phyloP scores from a whole-genome alignment of 495 filamentous ascomycete species.

The Penicillium goetzii region DNA sequence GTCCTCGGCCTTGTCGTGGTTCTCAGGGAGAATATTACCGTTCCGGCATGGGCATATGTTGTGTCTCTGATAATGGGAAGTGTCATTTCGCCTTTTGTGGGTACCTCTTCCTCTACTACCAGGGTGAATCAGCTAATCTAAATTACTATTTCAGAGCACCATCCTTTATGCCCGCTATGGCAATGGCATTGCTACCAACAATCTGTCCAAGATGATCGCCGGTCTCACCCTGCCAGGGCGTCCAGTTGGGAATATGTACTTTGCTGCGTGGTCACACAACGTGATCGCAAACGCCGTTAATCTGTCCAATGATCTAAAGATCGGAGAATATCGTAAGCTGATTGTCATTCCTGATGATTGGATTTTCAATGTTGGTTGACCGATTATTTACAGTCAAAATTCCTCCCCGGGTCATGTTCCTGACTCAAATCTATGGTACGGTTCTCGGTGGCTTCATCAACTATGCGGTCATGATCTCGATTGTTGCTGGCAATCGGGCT shows the following conservation, averaged over 20 bases:
- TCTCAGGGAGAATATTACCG: constrained; percentile 51
- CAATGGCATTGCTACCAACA: constrained; percentile 43
- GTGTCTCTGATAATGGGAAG: constrained; percentile 42
- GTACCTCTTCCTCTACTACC: neutral
- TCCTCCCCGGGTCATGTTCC: constrained; percentile 49
- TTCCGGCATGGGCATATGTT: constrained; percentile 61
- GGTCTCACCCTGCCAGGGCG: constrained; percentile 47
- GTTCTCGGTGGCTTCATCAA: constrained; percentile 52
- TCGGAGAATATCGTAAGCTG: constrained; percentile 42
- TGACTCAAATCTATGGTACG: constrained; percentile 48
- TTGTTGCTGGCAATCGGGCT: constrained; percentile 39
- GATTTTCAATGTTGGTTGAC: neutral
- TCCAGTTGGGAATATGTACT: constrained; percentile 51
- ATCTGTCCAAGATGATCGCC: constrained; percentile 45
- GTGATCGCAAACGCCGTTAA: constrained; percentile 38
- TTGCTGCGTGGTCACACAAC: constrained; percentile 45
- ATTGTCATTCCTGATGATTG: neutral
- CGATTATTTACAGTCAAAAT: constrained; percentile 41
- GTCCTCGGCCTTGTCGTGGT: constrained; percentile 53
- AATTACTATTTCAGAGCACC: constrained; percentile 25
- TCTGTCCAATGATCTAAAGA: constrained; percentile 43
- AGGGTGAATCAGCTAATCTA: neutral
- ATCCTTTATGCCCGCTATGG: constrained; percentile 41
- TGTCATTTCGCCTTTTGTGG: constrained; percentile 40
- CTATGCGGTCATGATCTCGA: constrained; percentile 53